These are phyloP conservation scores for Pseudocercospora ulei DNA, from an alignment of 2,329 filamentous ascomycete species.

Conservation along the genomic window DNA sequence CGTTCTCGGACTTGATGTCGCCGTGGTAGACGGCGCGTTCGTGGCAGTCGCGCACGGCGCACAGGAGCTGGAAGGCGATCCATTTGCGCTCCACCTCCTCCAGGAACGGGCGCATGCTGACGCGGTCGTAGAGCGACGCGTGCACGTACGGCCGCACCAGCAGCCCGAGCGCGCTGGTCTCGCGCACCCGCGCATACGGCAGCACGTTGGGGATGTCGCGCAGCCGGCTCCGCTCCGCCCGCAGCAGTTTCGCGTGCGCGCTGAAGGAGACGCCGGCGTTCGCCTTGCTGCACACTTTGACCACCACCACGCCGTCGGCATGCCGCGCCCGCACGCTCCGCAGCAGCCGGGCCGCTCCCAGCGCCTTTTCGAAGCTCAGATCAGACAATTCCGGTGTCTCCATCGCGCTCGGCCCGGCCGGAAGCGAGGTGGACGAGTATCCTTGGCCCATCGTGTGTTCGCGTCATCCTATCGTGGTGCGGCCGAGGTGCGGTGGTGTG, in stretches of 20 bases:
- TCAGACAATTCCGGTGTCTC: constrained; percentile 88
- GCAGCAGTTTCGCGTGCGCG: constrained; percentile 65
- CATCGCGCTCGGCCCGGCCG: constrained; percentile 83
- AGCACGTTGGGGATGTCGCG: constrained; percentile 82
- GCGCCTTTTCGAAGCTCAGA: constrained; percentile 79
- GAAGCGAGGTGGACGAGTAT: constrained; percentile 77
- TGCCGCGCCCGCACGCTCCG: constrained; percentile 88
- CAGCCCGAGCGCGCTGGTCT: constrained; percentile 85
- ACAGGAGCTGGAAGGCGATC: constrained; percentile 91
- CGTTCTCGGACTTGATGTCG: constrained; percentile 97
- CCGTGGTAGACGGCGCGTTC: constrained; percentile 83
- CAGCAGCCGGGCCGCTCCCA: constrained; percentile 89
- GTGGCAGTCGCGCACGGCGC: constrained; percentile 85
- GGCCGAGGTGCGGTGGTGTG: background rate
- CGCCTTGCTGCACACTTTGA: constrained; percentile 82
- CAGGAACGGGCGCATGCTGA: constrained; percentile 90
- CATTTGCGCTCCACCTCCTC: constrained; percentile 99
- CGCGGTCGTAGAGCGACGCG: constrained; percentile 90
- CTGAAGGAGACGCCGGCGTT: constrained; percentile 72
- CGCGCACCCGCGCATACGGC: constrained; percentile 78
- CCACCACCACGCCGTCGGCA: constrained; percentile 80
- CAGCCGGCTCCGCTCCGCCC: constrained; percentile 72
- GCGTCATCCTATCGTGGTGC: constrained; percentile 4
- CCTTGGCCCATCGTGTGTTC: constrained; percentile 71
- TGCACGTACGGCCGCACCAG: constrained; percentile 91